Conservation (phyloP, 2,329 filamentous ascomycete species). For the Ophiostoma montium region DNA sequence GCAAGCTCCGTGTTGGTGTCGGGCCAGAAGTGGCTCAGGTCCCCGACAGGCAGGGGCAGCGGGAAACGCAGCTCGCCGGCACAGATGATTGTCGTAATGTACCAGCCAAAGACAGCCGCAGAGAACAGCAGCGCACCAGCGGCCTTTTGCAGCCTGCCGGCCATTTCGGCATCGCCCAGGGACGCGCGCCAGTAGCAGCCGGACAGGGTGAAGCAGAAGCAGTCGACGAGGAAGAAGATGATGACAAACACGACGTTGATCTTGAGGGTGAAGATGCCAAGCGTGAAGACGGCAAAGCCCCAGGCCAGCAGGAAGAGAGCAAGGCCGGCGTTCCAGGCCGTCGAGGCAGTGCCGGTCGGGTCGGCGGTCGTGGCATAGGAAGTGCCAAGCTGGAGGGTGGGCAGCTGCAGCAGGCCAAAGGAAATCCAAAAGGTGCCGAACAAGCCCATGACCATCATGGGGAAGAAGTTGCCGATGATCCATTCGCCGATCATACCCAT, state of each 20-base stretch:
- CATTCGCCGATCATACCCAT: constrained; percentile 34
- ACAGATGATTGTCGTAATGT: constrained; percentile 39
- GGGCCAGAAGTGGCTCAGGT: constrained; percentile 35
- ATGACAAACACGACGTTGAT: constrained; percentile 35
- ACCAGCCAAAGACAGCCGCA: constrained; percentile 34
- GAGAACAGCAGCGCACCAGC: constrained; percentile 30
- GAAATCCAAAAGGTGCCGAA: constrained; percentile 36
- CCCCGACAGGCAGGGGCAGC: constrained; percentile 33
- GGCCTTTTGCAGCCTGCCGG: constrained; percentile 29
- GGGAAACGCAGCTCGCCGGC: constrained; percentile 36
- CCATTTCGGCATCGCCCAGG: constrained; percentile 27
- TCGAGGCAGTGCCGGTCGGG: constrained; percentile 27
- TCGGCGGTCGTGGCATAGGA: constrained; percentile 29
- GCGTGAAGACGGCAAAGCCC: constrained; percentile 37
- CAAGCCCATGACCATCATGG: constrained; percentile 38
- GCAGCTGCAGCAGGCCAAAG: constrained; percentile 36
- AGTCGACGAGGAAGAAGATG: constrained; percentile 33
- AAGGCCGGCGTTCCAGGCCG: constrained; percentile 33
- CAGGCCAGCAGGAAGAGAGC: constrained; percentile 36
- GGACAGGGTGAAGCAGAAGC: constrained; percentile 29
- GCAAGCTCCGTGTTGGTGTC: constrained; percentile 20
- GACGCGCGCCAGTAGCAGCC: constrained; percentile 35
- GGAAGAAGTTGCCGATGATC: constrained; percentile 36
- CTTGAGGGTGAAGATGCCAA: constrained; percentile 35
- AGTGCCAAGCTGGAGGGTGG: constrained; percentile 30